Conservation (phyloP, 345 rosid species). For the Kernera saxatilis region DNA sequence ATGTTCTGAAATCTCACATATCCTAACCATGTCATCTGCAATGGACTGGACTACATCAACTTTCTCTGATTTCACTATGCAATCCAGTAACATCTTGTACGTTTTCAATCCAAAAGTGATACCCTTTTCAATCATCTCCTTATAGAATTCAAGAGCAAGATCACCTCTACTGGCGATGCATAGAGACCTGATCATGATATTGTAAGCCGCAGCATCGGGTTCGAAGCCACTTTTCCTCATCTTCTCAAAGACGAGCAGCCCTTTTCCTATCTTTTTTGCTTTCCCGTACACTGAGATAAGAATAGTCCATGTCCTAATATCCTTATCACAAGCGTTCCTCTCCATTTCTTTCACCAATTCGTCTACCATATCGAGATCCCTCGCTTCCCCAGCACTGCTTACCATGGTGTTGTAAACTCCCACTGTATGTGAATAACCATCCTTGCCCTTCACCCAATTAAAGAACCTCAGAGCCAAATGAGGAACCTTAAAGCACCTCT, state of each 20-base stretch:
- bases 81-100: conserved; percentile 51
- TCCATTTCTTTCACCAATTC: conserved; percentile 62
- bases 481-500: conserved; percentile 75
- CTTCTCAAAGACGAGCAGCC: conserved; percentile 48
- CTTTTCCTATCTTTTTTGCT: conserved; percentile 56
- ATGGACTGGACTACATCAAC: conserved; percentile 43
- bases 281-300: conserved; percentile 60
- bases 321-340: conserved; percentile 41
- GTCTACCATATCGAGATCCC: conserved; percentile 43
- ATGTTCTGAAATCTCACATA: conserved; percentile 43
- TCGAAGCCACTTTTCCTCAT: conserved; percentile 56
- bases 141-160: conserved; percentile 61
- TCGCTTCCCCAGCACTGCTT: conserved; percentile 56
- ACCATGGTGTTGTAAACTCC: conserved; percentile 56
- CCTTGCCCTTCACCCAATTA: conserved; percentile 55
- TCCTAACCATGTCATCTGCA: conserved; percentile 55
- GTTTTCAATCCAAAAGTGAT: conserved; percentile 45
- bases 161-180: conserved; percentile 57
- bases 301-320: conserved; percentile 67
- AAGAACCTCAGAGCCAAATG: conserved; percentile 67
- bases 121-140: conserved; percentile 59
- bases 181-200: conserved; percentile 41
- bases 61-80: conserved; percentile 43
- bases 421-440: conserved; percentile 45
- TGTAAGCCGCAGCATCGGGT: conserved; percentile 48